Conservation (phyloP, 2,329 filamentous ascomycete species). For the Sporothrix phasma region DNA sequence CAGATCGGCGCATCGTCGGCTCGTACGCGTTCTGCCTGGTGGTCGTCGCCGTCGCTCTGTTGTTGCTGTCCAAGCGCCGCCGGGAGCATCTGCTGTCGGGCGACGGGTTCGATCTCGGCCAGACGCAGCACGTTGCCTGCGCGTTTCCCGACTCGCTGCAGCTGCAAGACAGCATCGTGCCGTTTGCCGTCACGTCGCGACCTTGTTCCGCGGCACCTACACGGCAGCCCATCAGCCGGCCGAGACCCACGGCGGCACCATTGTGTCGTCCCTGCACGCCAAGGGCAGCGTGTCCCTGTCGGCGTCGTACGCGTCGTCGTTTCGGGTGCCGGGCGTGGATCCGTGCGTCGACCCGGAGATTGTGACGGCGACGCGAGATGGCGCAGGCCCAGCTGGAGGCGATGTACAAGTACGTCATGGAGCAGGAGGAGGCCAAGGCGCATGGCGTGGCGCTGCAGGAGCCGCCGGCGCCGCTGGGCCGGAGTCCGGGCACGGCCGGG, state of each 20-base stretch:
- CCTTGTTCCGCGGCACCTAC: slow-evolving; percentile 14
- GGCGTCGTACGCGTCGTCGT: slow-evolving; percentile 37
- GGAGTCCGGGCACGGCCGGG: slow-evolving; percentile 1
- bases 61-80: slow-evolving; percentile 48
- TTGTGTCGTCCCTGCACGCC: slow-evolving; percentile 9
- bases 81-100: slow-evolving; percentile 42
- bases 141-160: slow-evolving; percentile 23
- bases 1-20: slow-evolving; percentile 74
- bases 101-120: slow-evolving; percentile 38
- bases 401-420: slow-evolving; percentile 86
- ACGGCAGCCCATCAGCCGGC: slow-evolving; percentile 24
- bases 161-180: slow-evolving; percentile 20
- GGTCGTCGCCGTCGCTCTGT: slow-evolving; percentile 57
- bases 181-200: slow-evolving; percentile 25
- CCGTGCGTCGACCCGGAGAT: slow-evolving; percentile 67
- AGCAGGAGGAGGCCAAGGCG: slow-evolving; percentile 64
- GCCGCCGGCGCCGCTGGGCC: slow-evolving; percentile 29
- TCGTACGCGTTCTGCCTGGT: slow-evolving; percentile 72
- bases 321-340: slow-evolving; percentile 49
- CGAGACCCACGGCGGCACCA: slow-evolving; percentile 6
- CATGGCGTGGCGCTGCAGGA: slow-evolving; percentile 41
- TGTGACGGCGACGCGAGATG: slow-evolving; percentile 61
- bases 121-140: slow-evolving; percentile 21
- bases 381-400: slow-evolving; percentile 78
- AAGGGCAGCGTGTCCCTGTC: slow-evolving; percentile 32